Conservation (phyloP, 192 early-diverging fungal genomes). For the Pilobolus umbonatus region DNA sequence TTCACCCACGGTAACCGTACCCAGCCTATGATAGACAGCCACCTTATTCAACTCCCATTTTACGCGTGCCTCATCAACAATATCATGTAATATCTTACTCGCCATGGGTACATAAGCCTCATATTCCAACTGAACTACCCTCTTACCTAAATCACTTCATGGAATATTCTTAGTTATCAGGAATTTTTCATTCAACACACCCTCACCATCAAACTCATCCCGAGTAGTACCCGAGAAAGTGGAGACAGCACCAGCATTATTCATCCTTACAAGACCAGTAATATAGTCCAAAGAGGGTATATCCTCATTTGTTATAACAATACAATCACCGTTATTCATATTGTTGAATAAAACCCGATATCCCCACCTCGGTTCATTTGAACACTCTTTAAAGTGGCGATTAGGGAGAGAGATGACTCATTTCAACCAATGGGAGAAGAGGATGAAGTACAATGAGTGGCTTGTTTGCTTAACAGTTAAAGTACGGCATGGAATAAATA, state of each 20-base stretch:
- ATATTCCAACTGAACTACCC: conserved; percentile 75
- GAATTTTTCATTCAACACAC: background rate
- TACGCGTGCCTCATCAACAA: conserved; percentile 60
- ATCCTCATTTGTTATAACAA: conserved; percentile 30
- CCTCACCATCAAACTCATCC: conserved; percentile 70
- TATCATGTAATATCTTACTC: conserved; percentile 54
- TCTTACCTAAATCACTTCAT: conserved; percentile 43
- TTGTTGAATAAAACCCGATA: too few relatives aligned
- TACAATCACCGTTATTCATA: background rate
- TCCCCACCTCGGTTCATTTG: too few relatives aligned
- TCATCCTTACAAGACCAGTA: conserved; percentile 58
- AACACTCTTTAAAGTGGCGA: background rate
- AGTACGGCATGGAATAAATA: background rate
- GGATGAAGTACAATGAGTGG: background rate
- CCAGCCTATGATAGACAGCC: conserved; percentile 76
- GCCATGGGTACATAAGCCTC: conserved; percentile 89
- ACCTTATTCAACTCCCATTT: conserved; percentile 66
- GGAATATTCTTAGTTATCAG: background rate
- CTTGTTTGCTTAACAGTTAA: background rate
- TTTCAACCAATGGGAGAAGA: background rate
- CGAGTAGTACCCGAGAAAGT: conserved; percentile 89
- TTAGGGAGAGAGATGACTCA: background rate
- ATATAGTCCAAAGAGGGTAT: conserved; percentile 53
- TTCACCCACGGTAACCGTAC: conserved; percentile 73
- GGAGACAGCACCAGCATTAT: conserved; percentile 79